Conservation (phyloP, 2,329 filamentous ascomycete species). For the Orbilia blumenaviensis region DNA sequence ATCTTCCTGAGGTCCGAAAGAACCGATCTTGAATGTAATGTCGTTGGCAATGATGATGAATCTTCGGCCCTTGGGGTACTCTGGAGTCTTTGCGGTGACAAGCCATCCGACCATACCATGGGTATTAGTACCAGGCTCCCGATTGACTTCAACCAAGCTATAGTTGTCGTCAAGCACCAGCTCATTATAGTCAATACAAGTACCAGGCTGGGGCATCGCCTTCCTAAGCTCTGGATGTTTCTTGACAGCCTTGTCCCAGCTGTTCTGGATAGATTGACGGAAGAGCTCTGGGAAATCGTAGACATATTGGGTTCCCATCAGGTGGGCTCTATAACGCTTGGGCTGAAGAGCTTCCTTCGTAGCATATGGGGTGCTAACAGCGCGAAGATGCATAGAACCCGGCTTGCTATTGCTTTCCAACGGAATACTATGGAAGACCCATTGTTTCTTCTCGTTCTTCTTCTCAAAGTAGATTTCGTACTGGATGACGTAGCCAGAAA, state of each 20-base stretch:
- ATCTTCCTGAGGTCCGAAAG: slow-evolving; percentile 95
- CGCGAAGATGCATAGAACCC: slow-evolving; percentile 90
- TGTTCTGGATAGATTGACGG: slow-evolving; percentile 96
- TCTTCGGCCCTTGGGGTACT: slow-evolving; percentile 89
- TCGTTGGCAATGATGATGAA: slow-evolving; percentile 99
- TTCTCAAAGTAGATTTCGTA: slow-evolving; percentile 97
- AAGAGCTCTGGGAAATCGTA: slow-evolving; percentile 99
- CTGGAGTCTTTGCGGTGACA: slow-evolving; percentile 90
- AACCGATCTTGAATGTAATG: slow-evolving; percentile 98
- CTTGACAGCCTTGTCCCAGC: slow-evolving; percentile 80
- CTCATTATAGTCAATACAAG: slow-evolving; percentile 93
- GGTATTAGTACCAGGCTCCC: slow-evolving; percentile 92
- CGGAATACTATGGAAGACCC: slow-evolving; percentile 93
- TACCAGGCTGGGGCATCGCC: slow-evolving; percentile 83
- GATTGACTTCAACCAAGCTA: slow-evolving; percentile 88
- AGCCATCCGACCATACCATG: slow-evolving; percentile 99
- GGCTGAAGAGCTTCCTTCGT: slow-evolving; percentile 99
- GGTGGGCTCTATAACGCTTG: slow-evolving; percentile 98
- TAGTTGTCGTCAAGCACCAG: slow-evolving; percentile 94
- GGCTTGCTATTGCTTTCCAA: slow-evolving; percentile 77
- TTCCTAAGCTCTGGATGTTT: slow-evolving; percentile 77
- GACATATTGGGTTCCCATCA: slow-evolving; percentile 99
- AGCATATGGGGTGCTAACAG: slow-evolving; percentile 90
- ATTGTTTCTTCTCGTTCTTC: slow-evolving; percentile 97
- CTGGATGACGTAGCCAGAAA: slow-evolving; percentile 95